Percentiles rank a stretch among this genome's conserved stretches.
These are phyloP conservation scores for Mucor plumbeus DNA, from an alignment of 371 early-diverging fungal species.

Conservation along the genomic window DNA sequence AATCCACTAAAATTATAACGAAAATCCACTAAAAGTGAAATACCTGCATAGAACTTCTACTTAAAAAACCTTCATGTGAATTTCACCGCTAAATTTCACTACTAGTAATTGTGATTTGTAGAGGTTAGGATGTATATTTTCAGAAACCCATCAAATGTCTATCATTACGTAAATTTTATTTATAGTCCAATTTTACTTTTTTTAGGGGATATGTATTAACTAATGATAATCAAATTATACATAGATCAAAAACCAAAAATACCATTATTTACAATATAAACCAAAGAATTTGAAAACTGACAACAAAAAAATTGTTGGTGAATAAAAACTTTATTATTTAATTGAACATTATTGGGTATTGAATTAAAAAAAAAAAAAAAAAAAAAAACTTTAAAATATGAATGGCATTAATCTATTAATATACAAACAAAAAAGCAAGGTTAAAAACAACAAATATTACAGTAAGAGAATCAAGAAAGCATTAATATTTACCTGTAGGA, in stretches of 20 bases:
- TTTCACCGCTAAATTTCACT: background rate
- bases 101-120: background rate
- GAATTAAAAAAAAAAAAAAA: too few relatives aligned
- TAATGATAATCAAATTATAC: too few relatives aligned
- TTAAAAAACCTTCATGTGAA: background rate
- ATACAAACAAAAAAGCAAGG: background rate
- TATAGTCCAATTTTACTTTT: too few relatives aligned
- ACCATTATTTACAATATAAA: too few relatives aligned
- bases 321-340: too few relatives aligned
- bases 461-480: background rate
- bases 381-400: conserved; percentile 4
- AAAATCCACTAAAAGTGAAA: background rate
- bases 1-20: background rate
- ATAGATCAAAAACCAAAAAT: too few relatives aligned
- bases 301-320: too few relatives aligned
- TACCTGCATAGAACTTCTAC: background rate
- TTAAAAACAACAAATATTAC: background rate
- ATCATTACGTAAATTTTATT: too few relatives aligned
- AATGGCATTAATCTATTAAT: background rate
- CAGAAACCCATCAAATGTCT: too few relatives aligned
- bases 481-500: conserved; percentile 31
- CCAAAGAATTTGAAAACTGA: too few relatives aligned
- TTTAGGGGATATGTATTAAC: too few relatives aligned
- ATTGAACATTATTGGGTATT: background rate
- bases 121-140: background rate